Conservation (phyloP, 2,329 filamentous ascomycete genomes). For the Pochonia chlamydosporia region DNA sequence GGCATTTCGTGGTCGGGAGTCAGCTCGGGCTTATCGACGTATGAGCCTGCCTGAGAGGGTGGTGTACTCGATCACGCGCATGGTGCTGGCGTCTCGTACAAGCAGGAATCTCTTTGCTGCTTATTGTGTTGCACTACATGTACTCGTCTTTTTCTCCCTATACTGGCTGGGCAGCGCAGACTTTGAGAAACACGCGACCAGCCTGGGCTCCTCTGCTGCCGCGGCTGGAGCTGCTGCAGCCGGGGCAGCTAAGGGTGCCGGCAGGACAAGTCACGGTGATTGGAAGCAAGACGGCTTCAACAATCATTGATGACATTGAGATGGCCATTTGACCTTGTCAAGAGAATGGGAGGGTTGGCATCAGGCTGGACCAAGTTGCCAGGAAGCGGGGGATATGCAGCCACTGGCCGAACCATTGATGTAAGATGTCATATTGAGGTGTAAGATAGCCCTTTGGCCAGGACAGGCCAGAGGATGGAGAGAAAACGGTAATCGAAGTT, state of each 20-base stretch:
- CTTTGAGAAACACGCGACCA: constrained; percentile 54
- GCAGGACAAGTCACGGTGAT: constrained; percentile 38
- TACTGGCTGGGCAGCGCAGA: constrained; percentile 75
- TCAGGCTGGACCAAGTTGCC: not conserved
- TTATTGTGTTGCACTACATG: constrained; percentile 83
- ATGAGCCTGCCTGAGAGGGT: constrained; percentile 89
- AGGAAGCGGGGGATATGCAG: not conserved
- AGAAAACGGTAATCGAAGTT: too few relatives aligned
- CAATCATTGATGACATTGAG: constrained; percentile 21
- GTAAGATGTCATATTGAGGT: not conserved
- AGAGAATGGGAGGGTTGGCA: too few relatives aligned
- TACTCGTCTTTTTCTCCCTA: constrained; percentile 80
- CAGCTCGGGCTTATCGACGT: constrained; percentile 80
- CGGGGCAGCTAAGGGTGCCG: constrained; percentile 26
- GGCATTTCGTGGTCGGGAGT: constrained; percentile 90
- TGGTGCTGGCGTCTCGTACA: constrained; percentile 82
- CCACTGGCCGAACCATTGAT: not conserved
- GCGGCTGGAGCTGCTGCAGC: constrained; percentile 39
- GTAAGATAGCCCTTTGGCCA: not conserved
- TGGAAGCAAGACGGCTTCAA: constrained; percentile 62
- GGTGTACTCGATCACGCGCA: constrained; percentile 84
- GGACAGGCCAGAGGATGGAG: too few relatives aligned
- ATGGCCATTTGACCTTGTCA: not conserved
- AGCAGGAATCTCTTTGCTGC: constrained; percentile 91
- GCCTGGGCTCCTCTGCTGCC: constrained; percentile 43